These are phyloP conservation scores for Testicularia cyperi DNA, from an alignment of 1,284 basidiomycete species.

Conservation along the genomic window DNA sequence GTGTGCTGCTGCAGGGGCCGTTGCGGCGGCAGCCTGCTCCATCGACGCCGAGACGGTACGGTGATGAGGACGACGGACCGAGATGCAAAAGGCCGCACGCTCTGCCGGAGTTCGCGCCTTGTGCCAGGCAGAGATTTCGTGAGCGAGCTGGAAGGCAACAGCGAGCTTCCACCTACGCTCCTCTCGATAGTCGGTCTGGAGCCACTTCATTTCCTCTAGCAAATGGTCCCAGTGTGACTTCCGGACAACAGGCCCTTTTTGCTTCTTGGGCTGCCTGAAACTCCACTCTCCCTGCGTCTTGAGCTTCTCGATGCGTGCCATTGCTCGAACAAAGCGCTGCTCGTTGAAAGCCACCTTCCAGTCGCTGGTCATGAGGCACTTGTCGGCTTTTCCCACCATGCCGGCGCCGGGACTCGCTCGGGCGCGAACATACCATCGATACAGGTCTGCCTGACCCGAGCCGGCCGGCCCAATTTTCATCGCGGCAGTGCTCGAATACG, in stretches of 20 bases:
- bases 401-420: conserved; percentile 52
- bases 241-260: conserved; percentile 74
- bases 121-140: conserved; percentile 84
- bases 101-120: conserved; percentile 70
- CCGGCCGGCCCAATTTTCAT: conserved; percentile 43
- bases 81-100: conserved; percentile 68
- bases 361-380: conserved; percentile 56
- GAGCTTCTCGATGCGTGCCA: conserved; percentile 81
- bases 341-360: conserved; percentile 59
- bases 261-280: conserved; percentile 92
- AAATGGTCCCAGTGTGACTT: conserved; percentile 96
- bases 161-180: conserved; percentile 90
- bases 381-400: conserved; percentile 58
- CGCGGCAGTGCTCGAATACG: conserved; percentile 30
- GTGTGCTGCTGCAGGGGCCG: too few species aligned
- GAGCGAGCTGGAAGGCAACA: conserved; percentile 80
- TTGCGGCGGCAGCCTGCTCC: too few species aligned
- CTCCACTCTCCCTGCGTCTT: conserved; percentile 84
- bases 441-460: conserved; percentile 46
- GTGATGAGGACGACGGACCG: conserved; percentile 17
- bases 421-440: conserved; percentile 54
- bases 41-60: conserved; percentile 17
- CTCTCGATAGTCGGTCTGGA: conserved; percentile 90
- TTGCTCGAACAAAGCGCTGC: conserved; percentile 67
- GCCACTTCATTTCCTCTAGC: conserved; percentile 98